Percentiles rank a stretch among this genome's conserved stretches.
These are phyloP conservation scores for Colletotrichum shisoi DNA, from an alignment of 2,329 filamentous ascomycete genomes.

Conservation along the genomic window DNA sequence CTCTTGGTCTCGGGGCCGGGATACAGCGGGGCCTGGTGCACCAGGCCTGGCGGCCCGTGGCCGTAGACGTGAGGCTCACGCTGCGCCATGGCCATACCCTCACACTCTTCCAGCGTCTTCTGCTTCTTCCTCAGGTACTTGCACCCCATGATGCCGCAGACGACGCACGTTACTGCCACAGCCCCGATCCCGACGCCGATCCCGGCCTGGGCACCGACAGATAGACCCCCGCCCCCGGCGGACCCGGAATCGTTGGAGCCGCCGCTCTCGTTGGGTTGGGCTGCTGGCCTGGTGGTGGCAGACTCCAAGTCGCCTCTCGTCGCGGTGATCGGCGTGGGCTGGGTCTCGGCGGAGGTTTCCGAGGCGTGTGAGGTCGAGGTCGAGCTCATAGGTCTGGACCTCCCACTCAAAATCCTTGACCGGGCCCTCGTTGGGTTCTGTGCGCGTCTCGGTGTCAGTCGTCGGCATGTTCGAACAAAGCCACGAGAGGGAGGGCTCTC, in stretches of 20 bases:
- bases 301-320: not conserved
- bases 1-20: no score
- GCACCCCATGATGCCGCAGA: conserved; percentile 18
- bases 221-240: not conserved
- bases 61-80: no score
- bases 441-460: no score
- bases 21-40: no score
- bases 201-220: conserved; percentile 15
- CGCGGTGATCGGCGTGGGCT: not conserved
- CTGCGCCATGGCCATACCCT: not conserved
- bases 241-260: not conserved
- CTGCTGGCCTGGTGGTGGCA: not conserved
- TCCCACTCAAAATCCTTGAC: conserved; percentile 38
- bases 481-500: not conserved
- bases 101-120: not conserved
- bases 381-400: conserved; percentile 36
- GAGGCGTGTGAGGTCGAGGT: conserved; percentile 14
- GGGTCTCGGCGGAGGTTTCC: not conserved
- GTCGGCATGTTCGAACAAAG: no score
- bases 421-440: conserved; percentile 35
- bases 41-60: no score
- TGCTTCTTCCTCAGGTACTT: conserved; percentile 17
- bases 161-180: conserved; percentile 7
- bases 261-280: not conserved
- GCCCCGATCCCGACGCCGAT: conserved; percentile 17